Evolutionary conservation across 179 eudicot species (phyloP).

Genomic region (Beta corolliflora): DNA sequence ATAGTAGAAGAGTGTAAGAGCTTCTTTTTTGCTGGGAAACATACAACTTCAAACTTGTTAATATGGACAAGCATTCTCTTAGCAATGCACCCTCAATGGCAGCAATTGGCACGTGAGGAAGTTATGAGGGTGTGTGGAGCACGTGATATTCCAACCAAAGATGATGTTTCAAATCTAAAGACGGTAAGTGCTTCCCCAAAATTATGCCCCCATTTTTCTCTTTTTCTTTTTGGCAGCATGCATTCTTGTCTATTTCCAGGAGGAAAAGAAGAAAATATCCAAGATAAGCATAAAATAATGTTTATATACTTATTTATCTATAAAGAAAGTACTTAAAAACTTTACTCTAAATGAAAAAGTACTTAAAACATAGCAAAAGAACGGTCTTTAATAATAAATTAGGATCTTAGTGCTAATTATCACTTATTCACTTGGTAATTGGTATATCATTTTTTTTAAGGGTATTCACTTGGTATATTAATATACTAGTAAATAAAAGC

Average conservation of each 20-base stretch:
- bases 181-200: conserved; percentile 46
- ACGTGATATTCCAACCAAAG: conserved; percentile 76
- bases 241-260: conserved; percentile 27
- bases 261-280: background rate
- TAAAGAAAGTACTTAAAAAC: background rate
- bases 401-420: too few relatives aligned
- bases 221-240: conserved; percentile 20
- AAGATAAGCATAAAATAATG: background rate
- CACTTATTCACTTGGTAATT: too few relatives aligned
- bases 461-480: too few relatives aligned
- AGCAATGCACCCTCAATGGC: conserved; percentile 98
- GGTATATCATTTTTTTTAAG: too few relatives aligned
- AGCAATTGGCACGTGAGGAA: conserved; percentile 92
- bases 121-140: conserved; percentile 70
- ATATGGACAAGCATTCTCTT: conserved; percentile 84
- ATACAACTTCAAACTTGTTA: conserved; percentile 84
- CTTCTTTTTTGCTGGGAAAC: conserved; percentile 91
- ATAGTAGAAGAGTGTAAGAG: conserved; percentile 94
- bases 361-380: too few relatives aligned
- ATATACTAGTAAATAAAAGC: too few relatives aligned
- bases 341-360: too few relatives aligned
- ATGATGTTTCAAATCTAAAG: conserved; percentile 78
- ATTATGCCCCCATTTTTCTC: background rate
- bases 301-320: background rate
- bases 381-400: too few relatives aligned